Evolutionary conservation across 148 eudicot genomes (phyloP).

Genomic region (Arbutus unedo): DNA sequence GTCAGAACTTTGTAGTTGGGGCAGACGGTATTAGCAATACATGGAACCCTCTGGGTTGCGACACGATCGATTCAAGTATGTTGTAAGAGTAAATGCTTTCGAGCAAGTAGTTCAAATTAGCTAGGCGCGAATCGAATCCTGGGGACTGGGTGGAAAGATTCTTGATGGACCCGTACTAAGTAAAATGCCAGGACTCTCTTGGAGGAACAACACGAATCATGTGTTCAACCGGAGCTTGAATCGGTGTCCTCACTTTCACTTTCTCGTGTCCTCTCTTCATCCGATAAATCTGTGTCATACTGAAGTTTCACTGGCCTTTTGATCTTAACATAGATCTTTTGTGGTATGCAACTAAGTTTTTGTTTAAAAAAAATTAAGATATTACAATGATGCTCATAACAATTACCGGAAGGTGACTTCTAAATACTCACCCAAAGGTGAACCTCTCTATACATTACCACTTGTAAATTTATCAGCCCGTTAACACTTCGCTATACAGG

Average conservation of each 20-base stretch:
- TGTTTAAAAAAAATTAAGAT: not conserved
- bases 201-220: too few species aligned
- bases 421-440: not conserved
- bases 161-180: too few species aligned
- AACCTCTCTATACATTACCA: not conserved
- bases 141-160: too few species aligned
- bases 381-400: not conserved
- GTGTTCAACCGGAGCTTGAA: too few species aligned
- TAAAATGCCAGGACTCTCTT: too few species aligned
- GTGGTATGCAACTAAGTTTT: not conserved
- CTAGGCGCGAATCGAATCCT: too few species aligned
- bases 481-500: not conserved
- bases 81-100: not conserved
- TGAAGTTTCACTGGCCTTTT: not conserved
- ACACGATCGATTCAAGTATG: not conserved
- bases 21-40: constrained; percentile 1
- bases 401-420: not conserved
- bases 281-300: not conserved
- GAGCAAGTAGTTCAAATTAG: too few species aligned
- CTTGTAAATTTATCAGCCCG: not conserved
- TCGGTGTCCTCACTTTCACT: too few species aligned
- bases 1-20: not conserved
- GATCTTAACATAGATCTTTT: not conserved
- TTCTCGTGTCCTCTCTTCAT: too few species aligned
- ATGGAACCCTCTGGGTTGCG: not conserved